Base-by-base conservation (phyloP, 176 grass and related monocot species). In the Aegilops longissima region DNA sequence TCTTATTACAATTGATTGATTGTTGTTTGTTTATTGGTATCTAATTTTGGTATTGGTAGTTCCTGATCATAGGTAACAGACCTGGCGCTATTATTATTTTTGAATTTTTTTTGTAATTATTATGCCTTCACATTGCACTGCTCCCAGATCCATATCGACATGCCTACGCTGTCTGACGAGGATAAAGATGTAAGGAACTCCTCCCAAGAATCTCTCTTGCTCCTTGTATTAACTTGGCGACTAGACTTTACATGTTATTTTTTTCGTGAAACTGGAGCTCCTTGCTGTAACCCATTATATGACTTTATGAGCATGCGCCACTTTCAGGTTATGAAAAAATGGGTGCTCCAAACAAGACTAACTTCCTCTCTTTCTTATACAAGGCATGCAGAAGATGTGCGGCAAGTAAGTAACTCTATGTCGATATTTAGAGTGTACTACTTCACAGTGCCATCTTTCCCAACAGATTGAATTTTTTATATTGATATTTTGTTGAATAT, bases 351-450 rank as follows among this genome's bases (percentile, higher is more conserved):
- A 99, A 99, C 84, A 99, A 99, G 85, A 96, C 96, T 78, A 94
- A 99, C 71, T 99, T 99, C 80, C 68, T 99, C 94, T 76, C 52
- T 99, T 56, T 96, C 94, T 90, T 99, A 99, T 84, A 99, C 97
- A 33, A 96, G 97, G 29, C 94, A 96, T 49, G 97, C 89, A 56
- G 83, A 96, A 82, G 97, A 99, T 90, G 97, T 99, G 73, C 87
- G 90, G 34, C 90, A 99, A 85, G 97, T 96, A 84, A 82, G 85
- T 40, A 52, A 76, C 35, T 64, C 27, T 73, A 27, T 23, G 65
- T 70, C 5, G 58, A 86, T 84, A 11, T 72, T 66, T 79, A 73
- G 16, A 80, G 54, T 74, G 4, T 87, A 61, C 44, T 47, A 47
- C 18, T 49, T 73, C 34, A 5, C 59, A 52, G 14, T 9, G 66